Evolutionary conservation across 202 grass and related monocot species (phyloP).

Genomic region (Carex arenaria): DNA sequence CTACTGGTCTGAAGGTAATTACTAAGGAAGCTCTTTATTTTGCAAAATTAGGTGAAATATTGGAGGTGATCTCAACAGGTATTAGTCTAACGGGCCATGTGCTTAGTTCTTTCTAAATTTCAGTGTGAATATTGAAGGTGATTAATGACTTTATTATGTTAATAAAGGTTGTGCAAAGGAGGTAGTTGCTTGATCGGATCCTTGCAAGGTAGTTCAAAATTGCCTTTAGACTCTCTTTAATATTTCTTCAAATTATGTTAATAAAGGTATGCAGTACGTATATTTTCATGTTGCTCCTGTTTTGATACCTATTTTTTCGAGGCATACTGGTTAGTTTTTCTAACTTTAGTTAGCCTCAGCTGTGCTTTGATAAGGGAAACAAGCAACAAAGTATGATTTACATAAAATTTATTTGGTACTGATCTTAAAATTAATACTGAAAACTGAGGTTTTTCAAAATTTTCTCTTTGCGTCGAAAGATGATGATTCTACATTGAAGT

Average conservation of each 20-base stretch:
- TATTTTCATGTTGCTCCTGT: neutral
- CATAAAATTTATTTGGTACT: slow-evolving; percentile 14
- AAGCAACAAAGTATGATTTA: no score
- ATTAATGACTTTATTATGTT: slow-evolving; percentile 6
- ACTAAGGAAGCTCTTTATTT: no score
- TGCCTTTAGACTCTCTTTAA: slow-evolving; percentile 21
- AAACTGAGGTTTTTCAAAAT: slow-evolving; percentile 46
- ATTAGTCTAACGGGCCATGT: neutral
- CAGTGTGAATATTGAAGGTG: neutral
- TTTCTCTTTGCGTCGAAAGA: no score
- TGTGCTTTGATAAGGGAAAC: neutral
- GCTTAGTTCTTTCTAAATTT: neutral
- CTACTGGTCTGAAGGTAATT: no score
- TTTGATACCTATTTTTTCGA: neutral
- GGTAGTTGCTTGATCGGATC: slow-evolving; percentile 80
- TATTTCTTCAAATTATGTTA: slow-evolving; percentile 3
- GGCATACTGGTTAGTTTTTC: slow-evolving; percentile 4
- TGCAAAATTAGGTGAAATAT: no score
- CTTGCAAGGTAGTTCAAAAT: slow-evolving; percentile 54
- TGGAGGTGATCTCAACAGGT: neutral
- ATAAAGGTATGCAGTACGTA: slow-evolving; percentile 38
- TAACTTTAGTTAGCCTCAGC: neutral
- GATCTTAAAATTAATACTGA: neutral
- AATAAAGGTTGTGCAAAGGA: slow-evolving; percentile 75
- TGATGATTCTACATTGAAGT: no score